A percentile compares a stretch with the other conserved stretches of the same genome.
Evolutionary conservation across 257 asterid species (phyloP).

Genomic region (Ajuga chamaepitys): DNA sequence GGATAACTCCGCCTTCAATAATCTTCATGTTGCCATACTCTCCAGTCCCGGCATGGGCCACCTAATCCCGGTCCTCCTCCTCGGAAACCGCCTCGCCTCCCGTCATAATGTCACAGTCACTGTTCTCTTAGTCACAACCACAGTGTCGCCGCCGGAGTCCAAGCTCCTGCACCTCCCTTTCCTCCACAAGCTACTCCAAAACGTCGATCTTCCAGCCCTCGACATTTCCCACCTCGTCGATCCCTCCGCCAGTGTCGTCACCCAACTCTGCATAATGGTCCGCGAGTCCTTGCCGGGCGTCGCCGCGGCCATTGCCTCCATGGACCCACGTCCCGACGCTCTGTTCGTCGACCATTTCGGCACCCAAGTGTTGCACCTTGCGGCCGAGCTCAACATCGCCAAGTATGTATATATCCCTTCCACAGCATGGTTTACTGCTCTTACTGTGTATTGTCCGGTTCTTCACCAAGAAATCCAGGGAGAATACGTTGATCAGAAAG

Average conservation of each 20-base stretch:
- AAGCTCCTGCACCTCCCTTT: constrained; percentile 22
- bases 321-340: constrained; percentile 40
- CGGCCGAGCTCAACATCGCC: constrained; percentile 39
- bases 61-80: constrained; percentile 43
- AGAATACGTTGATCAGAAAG: constrained; percentile 34
- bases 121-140: constrained; percentile 28
- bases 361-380: constrained; percentile 35
- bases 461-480: constrained; percentile 44
- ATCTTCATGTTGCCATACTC: constrained; percentile 40
- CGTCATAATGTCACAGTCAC: constrained; percentile 36
- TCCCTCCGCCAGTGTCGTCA: constrained; percentile 30
- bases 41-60: constrained; percentile 77
- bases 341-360: constrained; percentile 49
- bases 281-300: constrained; percentile 40
- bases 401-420: constrained; percentile 38
- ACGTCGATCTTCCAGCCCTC: constrained; percentile 30
- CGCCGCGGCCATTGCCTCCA: constrained; percentile 32
- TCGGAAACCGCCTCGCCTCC: constrained; percentile 52
- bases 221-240: constrained; percentile 40
- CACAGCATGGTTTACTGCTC: constrained; percentile 51
- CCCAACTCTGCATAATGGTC: constrained; percentile 30
- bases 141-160: constrained; percentile 28
- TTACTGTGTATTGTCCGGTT: constrained; percentile 36
- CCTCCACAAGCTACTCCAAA: constrained; percentile 12
- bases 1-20: neutral